Conservation (phyloP, 495 filamentous ascomycete genomes). For the Tuber borchii region DNA sequence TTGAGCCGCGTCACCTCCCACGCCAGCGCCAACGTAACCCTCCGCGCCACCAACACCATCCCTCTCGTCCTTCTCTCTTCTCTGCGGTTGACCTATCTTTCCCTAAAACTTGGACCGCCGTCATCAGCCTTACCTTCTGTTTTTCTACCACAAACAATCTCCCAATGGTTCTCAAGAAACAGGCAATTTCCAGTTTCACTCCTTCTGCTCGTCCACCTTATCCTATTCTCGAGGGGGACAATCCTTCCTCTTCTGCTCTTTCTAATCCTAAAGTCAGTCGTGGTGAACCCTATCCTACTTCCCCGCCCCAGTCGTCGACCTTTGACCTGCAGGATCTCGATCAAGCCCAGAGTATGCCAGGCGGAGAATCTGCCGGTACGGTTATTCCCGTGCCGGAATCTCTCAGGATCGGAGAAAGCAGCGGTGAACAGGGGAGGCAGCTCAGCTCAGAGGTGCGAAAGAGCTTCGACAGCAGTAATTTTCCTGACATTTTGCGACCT, state of each 20-base stretch:
- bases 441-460: slow-evolving; percentile 17
- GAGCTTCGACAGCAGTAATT: slow-evolving; percentile 11
- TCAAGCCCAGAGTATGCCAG: slow-evolving; percentile 11
- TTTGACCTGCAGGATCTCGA: slow-evolving; percentile 16
- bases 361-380: not conserved
- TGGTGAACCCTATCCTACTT: slow-evolving; percentile 9
- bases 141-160: not conserved
- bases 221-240: slow-evolving; percentile 24
- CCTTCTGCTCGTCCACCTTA: slow-evolving; percentile 2
- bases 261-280: not conserved
- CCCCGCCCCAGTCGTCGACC: slow-evolving; percentile 6
- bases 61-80: not conserved
- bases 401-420: slow-evolving; percentile 4
- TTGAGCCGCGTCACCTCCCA: not conserved
- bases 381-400: not conserved
- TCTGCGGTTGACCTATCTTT: not conserved
- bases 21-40: not conserved
- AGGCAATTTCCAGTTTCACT: not conserved
- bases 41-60: not conserved
- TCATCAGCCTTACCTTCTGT: not conserved
- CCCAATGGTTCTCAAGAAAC: slow-evolving; percentile 1
- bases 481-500: slow-evolving; percentile 26
- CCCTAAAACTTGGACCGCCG: not conserved
- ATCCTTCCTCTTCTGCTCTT: slow-evolving; percentile 15
- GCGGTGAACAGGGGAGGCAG: slow-evolving; percentile 6